These are phyloP conservation scores for Oryza brachyantha DNA, from an alignment of 176 grass and related monocot genomes.

Conservation along the genomic window DNA sequence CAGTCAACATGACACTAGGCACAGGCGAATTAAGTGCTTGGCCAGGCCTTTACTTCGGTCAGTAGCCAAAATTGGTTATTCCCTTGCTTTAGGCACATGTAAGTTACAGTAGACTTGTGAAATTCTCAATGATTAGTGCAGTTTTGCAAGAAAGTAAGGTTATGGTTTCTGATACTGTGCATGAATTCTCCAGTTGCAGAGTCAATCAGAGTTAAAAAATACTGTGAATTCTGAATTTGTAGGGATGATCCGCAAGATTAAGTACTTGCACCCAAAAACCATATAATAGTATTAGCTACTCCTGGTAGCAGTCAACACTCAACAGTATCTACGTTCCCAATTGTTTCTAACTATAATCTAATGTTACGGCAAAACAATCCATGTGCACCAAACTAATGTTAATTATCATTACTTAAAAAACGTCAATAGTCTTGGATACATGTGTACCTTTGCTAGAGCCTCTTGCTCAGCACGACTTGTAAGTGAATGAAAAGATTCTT, in stretches of 20 bases:
- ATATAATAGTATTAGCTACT: background rate
- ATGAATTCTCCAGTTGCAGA: background rate
- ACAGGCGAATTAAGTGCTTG: no score
- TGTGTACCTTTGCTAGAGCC: conserved; percentile 73
- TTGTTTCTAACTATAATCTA: background rate
- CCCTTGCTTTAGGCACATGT: background rate
- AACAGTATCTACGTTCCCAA: conserved; percentile 7
- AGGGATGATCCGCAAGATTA: background rate
- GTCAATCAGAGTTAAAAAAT: background rate
- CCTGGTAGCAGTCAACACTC: background rate
- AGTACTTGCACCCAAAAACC: background rate
- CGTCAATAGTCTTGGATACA: background rate
- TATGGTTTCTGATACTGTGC: background rate
- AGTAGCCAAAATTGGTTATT: background rate
- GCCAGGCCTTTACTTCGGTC: background rate
- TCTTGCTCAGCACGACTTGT: conserved; percentile 58
- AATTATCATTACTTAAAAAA: background rate
- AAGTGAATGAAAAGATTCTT: conserved; percentile 65
- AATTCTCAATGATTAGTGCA: background rate
- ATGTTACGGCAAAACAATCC: background rate
- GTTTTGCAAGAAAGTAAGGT: background rate
- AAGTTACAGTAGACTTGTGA: background rate
- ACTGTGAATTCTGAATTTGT: background rate
- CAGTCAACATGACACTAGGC: no score
- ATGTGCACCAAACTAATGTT: background rate